Conservation (phyloP, 2,329 filamentous ascomycete genomes). For the Fusarium begoniae region DNA sequence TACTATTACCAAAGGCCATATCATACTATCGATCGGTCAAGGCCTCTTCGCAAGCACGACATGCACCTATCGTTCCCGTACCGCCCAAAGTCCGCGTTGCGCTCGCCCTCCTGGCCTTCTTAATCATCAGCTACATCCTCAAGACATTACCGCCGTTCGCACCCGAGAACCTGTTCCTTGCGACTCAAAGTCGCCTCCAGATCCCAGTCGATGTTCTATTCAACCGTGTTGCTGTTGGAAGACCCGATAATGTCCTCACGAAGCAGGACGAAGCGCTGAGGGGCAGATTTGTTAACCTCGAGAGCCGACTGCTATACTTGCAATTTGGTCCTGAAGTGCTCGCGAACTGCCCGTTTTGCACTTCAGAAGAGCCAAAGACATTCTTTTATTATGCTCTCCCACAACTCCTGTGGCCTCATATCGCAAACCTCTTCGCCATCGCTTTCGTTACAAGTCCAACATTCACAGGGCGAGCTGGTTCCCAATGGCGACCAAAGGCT, state of each 20-base stretch:
- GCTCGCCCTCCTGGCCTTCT: constrained; percentile 66
- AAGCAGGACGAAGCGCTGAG: constrained; percentile 71
- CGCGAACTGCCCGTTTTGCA: constrained; percentile 83
- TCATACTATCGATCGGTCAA: constrained; percentile 68
- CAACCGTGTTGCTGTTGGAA: constrained; percentile 71
- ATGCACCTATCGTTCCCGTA: constrained; percentile 63
- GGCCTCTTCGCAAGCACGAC: constrained; percentile 53
- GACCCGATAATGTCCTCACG: constrained; percentile 60
- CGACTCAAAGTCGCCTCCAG: constrained; percentile 83
- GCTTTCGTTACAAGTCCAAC: constrained; percentile 77
- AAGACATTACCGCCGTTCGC: constrained; percentile 73
- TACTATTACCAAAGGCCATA: constrained; percentile 74
- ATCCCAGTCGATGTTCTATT: constrained; percentile 88
- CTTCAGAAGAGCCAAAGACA: constrained; percentile 70
- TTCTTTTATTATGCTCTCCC: constrained; percentile 87
- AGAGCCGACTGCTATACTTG: constrained; percentile 82
- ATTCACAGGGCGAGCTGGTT: constrained; percentile 70
- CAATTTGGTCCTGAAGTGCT: constrained; percentile 81
- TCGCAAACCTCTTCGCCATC: constrained; percentile 77
- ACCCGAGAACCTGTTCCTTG: constrained; percentile 82
- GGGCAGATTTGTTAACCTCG: constrained; percentile 72
- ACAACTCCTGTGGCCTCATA: constrained; percentile 76
- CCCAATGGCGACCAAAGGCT: constrained; percentile 76
- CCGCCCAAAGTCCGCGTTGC: constrained; percentile 63
- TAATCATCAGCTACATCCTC: constrained; percentile 57